Evolutionary conservation across 148 eudicot species (phyloP).

Genomic region (Tetragonia tetragonoides): DNA sequence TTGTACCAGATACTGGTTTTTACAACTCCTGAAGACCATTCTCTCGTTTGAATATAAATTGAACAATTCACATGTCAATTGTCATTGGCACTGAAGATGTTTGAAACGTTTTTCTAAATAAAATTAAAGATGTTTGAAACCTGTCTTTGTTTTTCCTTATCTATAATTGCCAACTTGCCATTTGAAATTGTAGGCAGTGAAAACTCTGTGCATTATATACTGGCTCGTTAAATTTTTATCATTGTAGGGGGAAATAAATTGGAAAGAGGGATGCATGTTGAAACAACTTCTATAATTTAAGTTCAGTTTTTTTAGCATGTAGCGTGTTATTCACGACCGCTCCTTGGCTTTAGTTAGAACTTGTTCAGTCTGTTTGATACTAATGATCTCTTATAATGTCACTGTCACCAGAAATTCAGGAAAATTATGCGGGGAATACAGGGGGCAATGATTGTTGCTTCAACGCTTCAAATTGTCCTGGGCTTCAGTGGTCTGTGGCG

Average conservation of each 20-base stretch:
- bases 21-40: background rate
- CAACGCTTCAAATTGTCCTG: slow-evolving; percentile 86
- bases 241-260: background rate
- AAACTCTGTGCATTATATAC: background rate
- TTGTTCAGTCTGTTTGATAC: background rate
- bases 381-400: slow-evolving; percentile 1
- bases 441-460: slow-evolving; percentile 95
- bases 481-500: slow-evolving; percentile 99
- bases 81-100: background rate
- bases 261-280: background rate
- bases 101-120: background rate
- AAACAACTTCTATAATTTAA: background rate
- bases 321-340: background rate
- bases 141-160: background rate
- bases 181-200: background rate
- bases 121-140: background rate
- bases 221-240: background rate
- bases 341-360: background rate
- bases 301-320: background rate
- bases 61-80: no score
- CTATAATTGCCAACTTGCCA: background rate
- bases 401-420: slow-evolving; percentile 66
- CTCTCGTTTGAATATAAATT: no score
- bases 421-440: slow-evolving; percentile 81
- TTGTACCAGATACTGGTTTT: background rate